Evolutionary conservation across 768 basidiomycete species (phyloP).

Genomic region (Lactifluus subvellereus): DNA sequence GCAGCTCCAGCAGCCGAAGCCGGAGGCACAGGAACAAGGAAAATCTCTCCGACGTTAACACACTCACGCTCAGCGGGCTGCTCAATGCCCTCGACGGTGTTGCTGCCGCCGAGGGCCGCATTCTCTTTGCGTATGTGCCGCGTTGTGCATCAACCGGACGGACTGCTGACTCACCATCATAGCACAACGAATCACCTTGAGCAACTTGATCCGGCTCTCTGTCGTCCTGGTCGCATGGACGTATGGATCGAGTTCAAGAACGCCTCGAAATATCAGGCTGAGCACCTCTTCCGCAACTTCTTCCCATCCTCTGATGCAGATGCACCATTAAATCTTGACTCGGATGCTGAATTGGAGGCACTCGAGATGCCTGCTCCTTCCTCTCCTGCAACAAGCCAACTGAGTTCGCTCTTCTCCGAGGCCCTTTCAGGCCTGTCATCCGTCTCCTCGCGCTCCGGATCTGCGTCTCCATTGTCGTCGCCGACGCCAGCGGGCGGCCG

Average conservation of each 20-base stretch:
- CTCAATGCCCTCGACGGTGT: slow-evolving; percentile 85
- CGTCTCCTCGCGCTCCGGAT: slow-evolving; percentile 34
- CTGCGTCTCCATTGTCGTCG: slow-evolving; percentile 26
- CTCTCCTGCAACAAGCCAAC: slow-evolving; percentile 40
- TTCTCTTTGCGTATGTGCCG: slow-evolving; percentile 76
- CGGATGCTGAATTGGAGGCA: slow-evolving; percentile 42
- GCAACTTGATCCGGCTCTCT: slow-evolving; percentile 82
- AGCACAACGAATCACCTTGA: slow-evolving; percentile 92
- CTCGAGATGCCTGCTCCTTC: slow-evolving; percentile 40
- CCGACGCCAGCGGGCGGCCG: slow-evolving; percentile 20
- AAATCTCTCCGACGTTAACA: slow-evolving; percentile 70
- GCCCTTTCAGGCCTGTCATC: slow-evolving; percentile 38
- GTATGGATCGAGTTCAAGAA: slow-evolving; percentile 91
- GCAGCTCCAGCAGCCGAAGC: slow-evolving; percentile 34
- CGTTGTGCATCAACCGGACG: background rate
- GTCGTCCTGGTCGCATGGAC: slow-evolving; percentile 90
- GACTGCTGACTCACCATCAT: slow-evolving; percentile 9
- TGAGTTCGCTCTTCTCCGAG: slow-evolving; percentile 42
- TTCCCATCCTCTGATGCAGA: slow-evolving; percentile 69
- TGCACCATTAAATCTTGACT: slow-evolving; percentile 28
- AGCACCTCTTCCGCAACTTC: slow-evolving; percentile 84
- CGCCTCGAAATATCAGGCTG: slow-evolving; percentile 79
- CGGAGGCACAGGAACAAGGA: slow-evolving; percentile 47
- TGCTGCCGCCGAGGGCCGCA: slow-evolving; percentile 78
- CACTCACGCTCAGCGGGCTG: slow-evolving; percentile 72